Conservation (phyloP, 352 stramenopile species). For the Phytophthora multivora region DNA sequence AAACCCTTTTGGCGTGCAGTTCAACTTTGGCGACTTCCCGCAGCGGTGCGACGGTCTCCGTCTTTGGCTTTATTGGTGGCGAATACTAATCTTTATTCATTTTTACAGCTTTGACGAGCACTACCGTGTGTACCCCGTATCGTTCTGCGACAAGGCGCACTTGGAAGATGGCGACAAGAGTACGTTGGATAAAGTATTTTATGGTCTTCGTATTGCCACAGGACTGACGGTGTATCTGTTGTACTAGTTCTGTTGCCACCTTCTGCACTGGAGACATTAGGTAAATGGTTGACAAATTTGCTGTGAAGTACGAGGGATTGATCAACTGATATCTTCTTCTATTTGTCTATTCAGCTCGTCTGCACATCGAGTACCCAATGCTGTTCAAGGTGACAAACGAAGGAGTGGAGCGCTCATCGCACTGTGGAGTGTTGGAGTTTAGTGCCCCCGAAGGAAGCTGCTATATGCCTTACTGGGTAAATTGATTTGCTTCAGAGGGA, state of each 20-base stretch:
- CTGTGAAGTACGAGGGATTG: neutral
- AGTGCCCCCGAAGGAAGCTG: slow-evolving; percentile 97
- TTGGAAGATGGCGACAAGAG: slow-evolving; percentile 91
- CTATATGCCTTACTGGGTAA: slow-evolving; percentile 99
- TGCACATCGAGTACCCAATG: slow-evolving; percentile 99
- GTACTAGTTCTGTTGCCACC: slow-evolving; percentile 95
- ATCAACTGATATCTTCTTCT: slow-evolving; percentile 1
- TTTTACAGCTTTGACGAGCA: slow-evolving; percentile 80
- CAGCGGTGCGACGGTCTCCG: slow-evolving; percentile 43
- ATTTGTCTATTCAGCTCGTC: slow-evolving; percentile 50
- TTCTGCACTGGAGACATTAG: slow-evolving; percentile 97
- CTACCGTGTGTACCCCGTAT: slow-evolving; percentile 88
- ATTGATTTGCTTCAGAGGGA: neutral
- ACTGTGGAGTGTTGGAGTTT: slow-evolving; percentile 99
- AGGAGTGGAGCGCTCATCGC: slow-evolving; percentile 89
- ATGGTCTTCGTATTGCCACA: neutral
- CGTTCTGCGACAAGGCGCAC: slow-evolving; percentile 87
- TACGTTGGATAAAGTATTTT: slow-evolving; percentile 34
- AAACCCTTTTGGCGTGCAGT: slow-evolving; percentile 86
- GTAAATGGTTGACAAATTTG: slow-evolving; percentile 34
- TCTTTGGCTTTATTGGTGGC: too few species aligned
- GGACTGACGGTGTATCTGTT: slow-evolving; percentile 9
- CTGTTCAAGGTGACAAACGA: slow-evolving; percentile 96
- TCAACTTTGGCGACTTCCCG: slow-evolving; percentile 78
- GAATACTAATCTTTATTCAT: too few species aligned